Evolutionary conservation across 2,329 filamentous ascomycete species (phyloP).

Genomic region (Tolypocladium nubicola): DNA sequence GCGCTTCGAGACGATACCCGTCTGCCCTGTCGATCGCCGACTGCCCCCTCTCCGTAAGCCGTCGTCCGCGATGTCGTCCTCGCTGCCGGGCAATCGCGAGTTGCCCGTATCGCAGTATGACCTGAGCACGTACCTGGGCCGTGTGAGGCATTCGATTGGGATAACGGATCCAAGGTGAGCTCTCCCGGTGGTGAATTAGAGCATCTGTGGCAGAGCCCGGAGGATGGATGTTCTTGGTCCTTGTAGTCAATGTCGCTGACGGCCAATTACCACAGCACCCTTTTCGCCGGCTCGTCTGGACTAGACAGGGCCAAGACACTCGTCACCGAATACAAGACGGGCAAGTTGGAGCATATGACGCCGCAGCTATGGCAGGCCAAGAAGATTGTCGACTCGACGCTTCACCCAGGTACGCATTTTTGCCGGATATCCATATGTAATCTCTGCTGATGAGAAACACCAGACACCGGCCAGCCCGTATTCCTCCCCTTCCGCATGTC

Average conservation of each 20-base stretch:
- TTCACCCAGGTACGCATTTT: constrained; percentile 69
- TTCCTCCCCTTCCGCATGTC: constrained; percentile 97
- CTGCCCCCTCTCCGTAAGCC: background rate
- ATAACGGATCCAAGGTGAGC: constrained; percentile 93
- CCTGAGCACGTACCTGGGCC: constrained; percentile 86
- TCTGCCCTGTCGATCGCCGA: background rate
- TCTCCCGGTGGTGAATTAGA: background rate
- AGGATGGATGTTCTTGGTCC: background rate
- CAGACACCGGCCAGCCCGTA: constrained; percentile 87
- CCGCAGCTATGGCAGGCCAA: constrained; percentile 90
- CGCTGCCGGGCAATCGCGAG: constrained; percentile 60
- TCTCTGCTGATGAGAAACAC: constrained; percentile 3
- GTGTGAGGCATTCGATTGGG: constrained; percentile 79
- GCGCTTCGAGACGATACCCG: background rate
- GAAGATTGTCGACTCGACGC: constrained; percentile 91
- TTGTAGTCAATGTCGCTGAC: constrained; percentile 1
- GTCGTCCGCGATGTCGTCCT: constrained; percentile 46
- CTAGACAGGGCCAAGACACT: constrained; percentile 80
- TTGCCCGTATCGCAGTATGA: constrained; percentile 89
- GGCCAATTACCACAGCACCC: constrained; percentile 48
- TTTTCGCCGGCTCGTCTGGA: constrained; percentile 67
- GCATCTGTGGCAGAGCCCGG: background rate
- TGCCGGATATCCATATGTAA: background rate
- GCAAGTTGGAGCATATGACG: constrained; percentile 69
- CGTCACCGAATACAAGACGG: constrained; percentile 78